These are phyloP conservation scores for Chrysoporthe austroafricana DNA, from an alignment of 2,329 filamentous ascomycete genomes.

Conservation along the genomic window DNA sequence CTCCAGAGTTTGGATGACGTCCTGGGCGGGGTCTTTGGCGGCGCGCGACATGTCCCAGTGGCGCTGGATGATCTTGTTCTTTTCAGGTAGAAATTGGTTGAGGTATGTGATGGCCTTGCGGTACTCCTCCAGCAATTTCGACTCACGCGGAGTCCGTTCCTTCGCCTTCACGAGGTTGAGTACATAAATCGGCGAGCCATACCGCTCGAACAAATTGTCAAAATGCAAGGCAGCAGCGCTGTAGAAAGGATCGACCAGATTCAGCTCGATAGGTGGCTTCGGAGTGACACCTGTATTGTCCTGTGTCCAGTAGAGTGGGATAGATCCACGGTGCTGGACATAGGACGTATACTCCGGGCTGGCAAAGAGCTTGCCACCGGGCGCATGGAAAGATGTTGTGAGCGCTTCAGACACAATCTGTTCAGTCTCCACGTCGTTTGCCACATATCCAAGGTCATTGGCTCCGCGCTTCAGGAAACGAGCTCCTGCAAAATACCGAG, in stretches of 20 bases:
- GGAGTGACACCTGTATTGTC: conserved; percentile 94
- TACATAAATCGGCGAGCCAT: conserved; percentile 89
- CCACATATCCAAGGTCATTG: conserved; percentile 93
- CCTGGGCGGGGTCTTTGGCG: conserved; percentile 86
- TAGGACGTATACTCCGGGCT: conserved; percentile 95
- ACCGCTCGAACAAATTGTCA: conserved; percentile 89
- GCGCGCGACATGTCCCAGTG: conserved; percentile 98
- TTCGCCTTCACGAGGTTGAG: conserved; percentile 89
- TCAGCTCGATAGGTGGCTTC: conserved; percentile 94
- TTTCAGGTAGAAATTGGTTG: conserved; percentile 86
- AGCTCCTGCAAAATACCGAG: conserved; percentile 90
- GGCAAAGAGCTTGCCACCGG: conserved; percentile 81
- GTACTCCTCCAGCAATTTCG: conserved; percentile 86
- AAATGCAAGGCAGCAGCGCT: conserved; percentile 92
- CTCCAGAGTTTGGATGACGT: conserved; percentile 92
- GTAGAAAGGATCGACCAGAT: conserved; percentile 95
- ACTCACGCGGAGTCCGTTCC: conserved; percentile 87
- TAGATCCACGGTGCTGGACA: conserved; percentile 94
- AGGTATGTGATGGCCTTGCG: conserved; percentile 87
- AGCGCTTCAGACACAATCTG: conserved; percentile 95
- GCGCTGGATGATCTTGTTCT: conserved; percentile 88
- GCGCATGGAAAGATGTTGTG: conserved; percentile 93
- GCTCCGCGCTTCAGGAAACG: conserved; percentile 92
- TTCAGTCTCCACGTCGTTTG: conserved; percentile 98
- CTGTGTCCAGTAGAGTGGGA: conserved; percentile 96